Conservation (phyloP, 305 asterid genomes). For the Ilex paraguariensis region DNA sequence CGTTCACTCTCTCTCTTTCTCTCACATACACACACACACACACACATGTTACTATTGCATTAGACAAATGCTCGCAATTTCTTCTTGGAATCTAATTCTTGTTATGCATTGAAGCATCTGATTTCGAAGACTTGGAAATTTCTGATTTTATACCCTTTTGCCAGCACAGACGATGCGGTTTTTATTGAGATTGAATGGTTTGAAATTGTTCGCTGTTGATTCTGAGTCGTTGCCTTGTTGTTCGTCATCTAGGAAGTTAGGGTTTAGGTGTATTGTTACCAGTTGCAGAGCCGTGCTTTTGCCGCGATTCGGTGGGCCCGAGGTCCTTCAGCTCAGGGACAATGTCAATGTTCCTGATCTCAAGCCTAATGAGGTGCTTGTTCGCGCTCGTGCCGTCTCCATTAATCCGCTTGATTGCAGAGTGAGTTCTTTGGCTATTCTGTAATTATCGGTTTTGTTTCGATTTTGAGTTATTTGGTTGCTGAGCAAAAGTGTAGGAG, state of each 20-base stretch:
- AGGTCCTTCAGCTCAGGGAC: slow-evolving; percentile 35
- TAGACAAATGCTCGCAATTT: too few relatives aligned
- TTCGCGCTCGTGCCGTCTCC: slow-evolving; percentile 48
- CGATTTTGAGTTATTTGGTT: neutral
- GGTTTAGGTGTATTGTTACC: slow-evolving; percentile 26
- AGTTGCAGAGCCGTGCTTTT: slow-evolving; percentile 43
- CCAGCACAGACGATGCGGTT: neutral
- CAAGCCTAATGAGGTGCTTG: slow-evolving; percentile 43
- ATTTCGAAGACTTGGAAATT: neutral
- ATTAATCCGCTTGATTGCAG: slow-evolving; percentile 48
- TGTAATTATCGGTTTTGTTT: neutral
- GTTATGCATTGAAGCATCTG: too few relatives aligned
- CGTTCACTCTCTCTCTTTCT: neutral
- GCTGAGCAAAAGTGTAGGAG: too few relatives aligned
- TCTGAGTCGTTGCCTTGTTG: neutral
- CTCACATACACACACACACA: neutral
- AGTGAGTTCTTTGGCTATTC: slow-evolving; percentile 22
- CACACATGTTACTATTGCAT: too few relatives aligned
- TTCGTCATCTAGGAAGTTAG: slow-evolving; percentile 3
- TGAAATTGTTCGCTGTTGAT: neutral
- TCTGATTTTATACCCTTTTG: neutral
- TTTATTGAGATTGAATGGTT: neutral
- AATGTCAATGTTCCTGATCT: slow-evolving; percentile 41
- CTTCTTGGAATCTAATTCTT: too few relatives aligned
- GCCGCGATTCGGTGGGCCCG: slow-evolving; percentile 48